A percentile compares a stretch with the other conserved stretches of the same genome.
Conservation (phyloP, 1,139 yeast species). For the Nematodospora anomalae region DNA sequence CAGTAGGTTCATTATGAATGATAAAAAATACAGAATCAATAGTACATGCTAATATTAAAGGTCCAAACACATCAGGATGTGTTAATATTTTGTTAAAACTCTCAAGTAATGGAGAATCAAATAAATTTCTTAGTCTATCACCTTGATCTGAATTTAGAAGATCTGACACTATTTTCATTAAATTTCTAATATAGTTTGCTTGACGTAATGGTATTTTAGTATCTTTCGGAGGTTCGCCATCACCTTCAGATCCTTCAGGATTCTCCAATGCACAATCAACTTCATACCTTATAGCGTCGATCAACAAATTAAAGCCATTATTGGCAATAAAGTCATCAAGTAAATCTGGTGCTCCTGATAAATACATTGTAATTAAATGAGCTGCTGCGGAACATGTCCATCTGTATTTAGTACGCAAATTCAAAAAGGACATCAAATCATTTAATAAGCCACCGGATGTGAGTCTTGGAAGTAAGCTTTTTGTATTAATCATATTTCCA, state of each 20-base stretch:
- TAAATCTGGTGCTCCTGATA: constrained; percentile 47
- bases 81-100: constrained; percentile 60
- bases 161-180: constrained; percentile 63
- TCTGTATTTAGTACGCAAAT: constrained; percentile 50
- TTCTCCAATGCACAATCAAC: constrained; percentile 62
- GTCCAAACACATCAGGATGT: constrained; percentile 68
- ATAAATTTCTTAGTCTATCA: constrained; percentile 79
- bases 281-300: constrained; percentile 63
- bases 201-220: constrained; percentile 63
- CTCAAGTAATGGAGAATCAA: constrained; percentile 74
- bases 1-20: constrained; percentile 90
- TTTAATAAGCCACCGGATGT: constrained; percentile 70
- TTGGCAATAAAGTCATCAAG: constrained; percentile 61
- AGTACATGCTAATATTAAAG: constrained; percentile 61
- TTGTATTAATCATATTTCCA: constrained; percentile 57
- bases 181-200: constrained; percentile 55
- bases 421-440: constrained; percentile 63
- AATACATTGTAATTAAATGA: constrained; percentile 58
- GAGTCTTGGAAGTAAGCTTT: constrained; percentile 46
- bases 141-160: constrained; percentile 74
- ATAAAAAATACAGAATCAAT: constrained; percentile 70
- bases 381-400: constrained; percentile 66
- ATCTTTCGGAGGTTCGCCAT: constrained; percentile 41
- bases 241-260: constrained; percentile 53
- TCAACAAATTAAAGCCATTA: constrained; percentile 65